A percentile compares a stretch with the other conserved stretches of the same genome.
These are phyloP conservation scores for Cladosporium phlei DNA, from an alignment of 2,329 filamentous ascomycete genomes.

Conservation along the genomic window DNA sequence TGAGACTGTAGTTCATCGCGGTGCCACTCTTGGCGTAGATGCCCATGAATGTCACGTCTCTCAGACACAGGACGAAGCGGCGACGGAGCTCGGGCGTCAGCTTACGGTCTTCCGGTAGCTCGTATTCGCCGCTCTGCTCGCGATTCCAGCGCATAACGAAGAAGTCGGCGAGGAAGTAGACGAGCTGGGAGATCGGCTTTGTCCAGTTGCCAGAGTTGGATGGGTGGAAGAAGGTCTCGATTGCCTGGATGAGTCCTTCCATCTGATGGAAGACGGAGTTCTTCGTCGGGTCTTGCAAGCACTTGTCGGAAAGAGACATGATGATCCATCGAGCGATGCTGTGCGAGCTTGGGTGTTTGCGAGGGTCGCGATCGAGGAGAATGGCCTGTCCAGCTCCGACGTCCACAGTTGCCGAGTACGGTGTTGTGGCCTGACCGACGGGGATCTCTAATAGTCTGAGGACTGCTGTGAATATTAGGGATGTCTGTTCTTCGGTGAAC, in stretches of 20 bases:
- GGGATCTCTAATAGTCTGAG: conserved; percentile 89
- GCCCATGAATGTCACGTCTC: conserved; percentile 96
- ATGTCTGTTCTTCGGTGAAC: conserved; percentile 86
- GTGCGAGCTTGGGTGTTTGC: conserved; percentile 87
- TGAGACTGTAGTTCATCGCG: conserved; percentile 86
- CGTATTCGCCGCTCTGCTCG: conserved; percentile 86
- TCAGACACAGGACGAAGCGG: conserved; percentile 82
- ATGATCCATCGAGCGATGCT: conserved; percentile 90
- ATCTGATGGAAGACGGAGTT: conserved; percentile 74
- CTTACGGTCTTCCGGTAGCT: conserved; percentile 71
- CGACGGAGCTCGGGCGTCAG: conserved; percentile 77
- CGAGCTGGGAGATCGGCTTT: conserved; percentile 79
- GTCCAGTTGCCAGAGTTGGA: conserved; percentile 95
- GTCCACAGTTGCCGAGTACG: conserved; percentile 77
- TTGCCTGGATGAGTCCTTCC: conserved; percentile 86
- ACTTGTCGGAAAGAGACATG: conserved; percentile 84
- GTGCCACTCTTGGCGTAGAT: conserved; percentile 94
- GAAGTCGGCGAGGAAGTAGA: conserved; percentile 88
- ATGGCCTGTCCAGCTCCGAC: conserved; percentile 75
- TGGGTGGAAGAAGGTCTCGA: conserved; percentile 98
- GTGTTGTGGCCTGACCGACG: conserved; percentile 89
- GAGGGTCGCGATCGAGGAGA: conserved; percentile 85
- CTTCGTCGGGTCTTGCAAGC: conserved; percentile 62
- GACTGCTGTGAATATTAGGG: conserved; percentile 87
- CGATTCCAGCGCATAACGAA: conserved; percentile 98